Evolutionary conservation across 1,284 basidiomycete species (phyloP).

Genomic region (Trametes versicolor): DNA sequence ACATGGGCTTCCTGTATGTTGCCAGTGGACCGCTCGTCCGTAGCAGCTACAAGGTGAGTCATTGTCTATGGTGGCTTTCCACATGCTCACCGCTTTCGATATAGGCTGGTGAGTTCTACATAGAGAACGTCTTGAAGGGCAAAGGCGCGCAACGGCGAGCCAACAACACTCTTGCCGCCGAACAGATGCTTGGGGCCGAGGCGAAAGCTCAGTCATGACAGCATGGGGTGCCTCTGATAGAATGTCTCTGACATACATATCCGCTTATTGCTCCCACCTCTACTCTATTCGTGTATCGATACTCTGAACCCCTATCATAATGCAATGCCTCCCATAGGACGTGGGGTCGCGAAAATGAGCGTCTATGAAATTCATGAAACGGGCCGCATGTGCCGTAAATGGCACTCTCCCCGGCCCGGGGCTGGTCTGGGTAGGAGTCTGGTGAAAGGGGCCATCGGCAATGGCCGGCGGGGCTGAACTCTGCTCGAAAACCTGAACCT

Average conservation of each 20-base stretch:
- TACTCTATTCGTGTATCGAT: slow-evolving; percentile 16
- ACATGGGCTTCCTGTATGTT: slow-evolving; percentile 97
- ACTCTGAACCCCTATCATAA: slow-evolving; percentile 1
- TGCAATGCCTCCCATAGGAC: slow-evolving; percentile 5
- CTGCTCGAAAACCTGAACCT: slow-evolving; percentile 37
- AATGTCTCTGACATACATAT: neutral
- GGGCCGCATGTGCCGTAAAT: neutral
- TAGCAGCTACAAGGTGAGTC: slow-evolving; percentile 92
- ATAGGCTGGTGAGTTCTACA: slow-evolving; percentile 92
- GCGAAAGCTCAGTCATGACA: slow-evolving; percentile 16
- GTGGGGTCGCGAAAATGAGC: neutral
- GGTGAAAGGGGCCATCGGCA: slow-evolving; percentile 27
- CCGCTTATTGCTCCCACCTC: neutral
- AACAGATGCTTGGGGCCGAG: slow-evolving; percentile 31
- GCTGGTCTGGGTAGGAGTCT: slow-evolving; percentile 19
- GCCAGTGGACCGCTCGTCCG: slow-evolving; percentile 96
- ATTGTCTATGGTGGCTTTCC: neutral
- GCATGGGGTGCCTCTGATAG: neutral
- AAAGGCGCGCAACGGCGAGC: slow-evolving; percentile 59
- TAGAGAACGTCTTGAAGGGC: slow-evolving; percentile 86
- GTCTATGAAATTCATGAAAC: neutral
- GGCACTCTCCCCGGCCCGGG: neutral
- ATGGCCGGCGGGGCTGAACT: slow-evolving; percentile 35
- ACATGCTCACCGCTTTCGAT: neutral
- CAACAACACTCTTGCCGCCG: slow-evolving; percentile 45